These are phyloP conservation scores for Camellia granthamiana DNA, from an alignment of 148 eudicot genomes.

Conservation along the genomic window DNA sequence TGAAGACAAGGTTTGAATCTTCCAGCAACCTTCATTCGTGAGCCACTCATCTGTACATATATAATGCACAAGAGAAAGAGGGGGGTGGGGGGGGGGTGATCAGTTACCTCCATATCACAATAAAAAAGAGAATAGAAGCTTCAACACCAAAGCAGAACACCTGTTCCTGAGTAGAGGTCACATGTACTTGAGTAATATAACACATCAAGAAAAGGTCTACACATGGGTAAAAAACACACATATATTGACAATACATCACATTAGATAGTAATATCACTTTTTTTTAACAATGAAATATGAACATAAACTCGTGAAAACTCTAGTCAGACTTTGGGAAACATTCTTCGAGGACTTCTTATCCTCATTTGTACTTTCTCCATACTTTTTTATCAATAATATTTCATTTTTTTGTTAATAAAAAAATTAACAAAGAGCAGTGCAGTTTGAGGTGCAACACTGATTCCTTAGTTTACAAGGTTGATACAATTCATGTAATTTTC, in stretches of 20 bases:
- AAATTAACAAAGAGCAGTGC: background rate
- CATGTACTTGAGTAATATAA: background rate
- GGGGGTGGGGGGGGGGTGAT: too few relatives aligned
- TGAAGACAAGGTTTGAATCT: slow-evolving; percentile 71
- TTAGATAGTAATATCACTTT: slow-evolving; percentile 1
- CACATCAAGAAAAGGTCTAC: background rate
- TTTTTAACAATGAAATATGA: background rate
- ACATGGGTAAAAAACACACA: background rate
- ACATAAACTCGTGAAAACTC: background rate
- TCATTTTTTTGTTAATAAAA: too few relatives aligned
- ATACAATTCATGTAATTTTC: background rate
- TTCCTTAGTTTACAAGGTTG: background rate
- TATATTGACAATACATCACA: background rate
- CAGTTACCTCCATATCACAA: background rate
- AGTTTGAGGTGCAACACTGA: background rate
- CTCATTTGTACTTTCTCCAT: too few relatives aligned
- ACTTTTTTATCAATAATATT: too few relatives aligned
- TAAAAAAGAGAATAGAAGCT: background rate
- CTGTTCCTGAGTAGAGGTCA: background rate
- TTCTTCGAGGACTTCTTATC: background rate
- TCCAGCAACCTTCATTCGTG: slow-evolving; percentile 76
- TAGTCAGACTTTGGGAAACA: background rate
- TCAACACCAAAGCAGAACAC: background rate
- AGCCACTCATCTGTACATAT: slow-evolving; percentile 65
- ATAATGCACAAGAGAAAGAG: background rate